Base-by-base conservation (phyloP, 176 grass and related monocot genomes). In the Bolboschoenus planiculmis region DNA sequence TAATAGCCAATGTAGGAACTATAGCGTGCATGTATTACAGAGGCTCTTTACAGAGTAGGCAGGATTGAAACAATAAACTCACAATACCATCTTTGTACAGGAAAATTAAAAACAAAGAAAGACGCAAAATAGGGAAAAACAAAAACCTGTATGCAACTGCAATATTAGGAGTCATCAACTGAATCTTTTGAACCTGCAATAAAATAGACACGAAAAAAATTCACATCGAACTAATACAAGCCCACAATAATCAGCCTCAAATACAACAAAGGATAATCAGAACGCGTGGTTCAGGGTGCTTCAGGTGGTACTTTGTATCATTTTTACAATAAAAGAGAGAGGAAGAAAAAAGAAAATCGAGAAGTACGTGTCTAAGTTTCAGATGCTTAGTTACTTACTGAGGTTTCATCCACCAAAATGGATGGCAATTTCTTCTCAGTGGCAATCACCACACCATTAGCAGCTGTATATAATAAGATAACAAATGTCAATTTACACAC, bases 171-270 rank as follows among this genome's bases (percentile, higher is more conserved):
- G 96, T 95, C 86, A 98, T 82, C 42, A 90, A 59, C 64, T 98
- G 96, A 83, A 93, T 98, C 82, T 98, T 98, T 90, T 98, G 96
- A 14, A 98, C 92, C 92, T 95, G 44, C 20, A 89, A 51, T 75
- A 4, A 81, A 84, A 72, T 67, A 85, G 14, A 75, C 54, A 73
- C 31, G n/a, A n/a, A 79, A 31, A 76, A 56, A 2, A 74, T 37
- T 70, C 23, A 70, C 23, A 56, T 84, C 11, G 34, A 55, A 51
- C 54, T 36, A 5, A 54, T 47, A n/a, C 46, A 54, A 62, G 4
- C 5, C 30, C 31, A 29, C 6, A 66, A 18, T 20, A 66, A 36
- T 36, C 15, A 35, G 14, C 30, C 31, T 16, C 29, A 66, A 66
- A 61, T 39, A 57, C 10, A 76, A 37, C 0, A 39, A 58, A 9